Evolutionary conservation across 306 rosid species (phyloP), one percentile per base, ranked within the genome.

Genomic region (Heteromeles arbutifolia): DNA sequence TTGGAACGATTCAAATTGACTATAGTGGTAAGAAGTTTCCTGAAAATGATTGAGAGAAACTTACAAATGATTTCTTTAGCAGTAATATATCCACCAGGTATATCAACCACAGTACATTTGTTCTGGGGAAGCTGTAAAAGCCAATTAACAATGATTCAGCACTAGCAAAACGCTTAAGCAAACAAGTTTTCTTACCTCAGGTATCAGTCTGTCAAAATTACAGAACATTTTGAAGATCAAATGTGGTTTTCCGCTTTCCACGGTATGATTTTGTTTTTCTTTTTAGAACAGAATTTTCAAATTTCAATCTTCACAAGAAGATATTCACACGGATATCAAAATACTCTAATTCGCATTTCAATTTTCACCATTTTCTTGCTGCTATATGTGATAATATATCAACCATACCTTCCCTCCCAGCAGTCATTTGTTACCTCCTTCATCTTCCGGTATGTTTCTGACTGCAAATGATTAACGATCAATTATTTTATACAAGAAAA

Each of bases 361-460:
- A 25, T 25, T 45, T 66, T 52, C 34, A 75, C 44, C 3, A 54
- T n/a, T 14, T 50, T 58, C 39, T 41, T 11, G 11, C 3, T 21
- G 7, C 12, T 63, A 21, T 65, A 50, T 61, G 34, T 50, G 29
- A 76, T 64, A 54, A 26, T 4, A 41, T 64, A n/a, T 65, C 62
- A 41, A 71, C 10, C 64, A 53, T 85, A 95, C 99, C 96, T 92
- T 87, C 88, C 97, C 82, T 90, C 96, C 99, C 99, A 95, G 68
- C 87, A 85, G 81, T 92, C 99, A 67, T 85, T 91, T 52, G 98
- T 90, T 62, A 88, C 87, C 68, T 90, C 89, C 86, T 89, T 90
- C 99, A 95, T 95, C 87, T 84, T 90, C 80, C 97, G 81, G 85
- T 95, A 95, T 48, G 99, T 90, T 87, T 92, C 99, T 9, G 92